Evolutionary conservation across 257 asterid genomes (phyloP).

Genomic region (Forsythia viridissima): DNA sequence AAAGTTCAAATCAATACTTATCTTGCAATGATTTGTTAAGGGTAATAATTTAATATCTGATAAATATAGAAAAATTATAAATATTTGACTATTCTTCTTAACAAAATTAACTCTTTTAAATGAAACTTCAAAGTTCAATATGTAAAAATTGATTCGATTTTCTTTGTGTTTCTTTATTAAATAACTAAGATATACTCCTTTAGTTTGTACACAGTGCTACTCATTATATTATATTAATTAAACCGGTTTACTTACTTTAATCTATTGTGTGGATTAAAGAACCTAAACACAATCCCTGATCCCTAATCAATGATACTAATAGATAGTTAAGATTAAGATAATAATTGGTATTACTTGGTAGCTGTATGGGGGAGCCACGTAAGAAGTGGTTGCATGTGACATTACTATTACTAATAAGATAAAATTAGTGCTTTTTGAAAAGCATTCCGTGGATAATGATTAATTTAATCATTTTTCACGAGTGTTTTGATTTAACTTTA

Average conservation of each 20-base stretch:
- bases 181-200: no score
- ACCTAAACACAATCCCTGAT: background rate
- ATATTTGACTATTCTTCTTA: no score
- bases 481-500: background rate
- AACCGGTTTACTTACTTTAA: background rate
- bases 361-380: conserved; percentile 10
- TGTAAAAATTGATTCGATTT: no score
- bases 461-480: conserved; percentile 10
- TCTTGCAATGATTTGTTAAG: no score
- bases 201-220: background rate
- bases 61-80: no score
- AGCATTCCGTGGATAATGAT: background rate
- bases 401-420: background rate
- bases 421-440: conserved; percentile 11
- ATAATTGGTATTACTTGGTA: background rate
- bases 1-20: no score
- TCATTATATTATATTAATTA: no score
- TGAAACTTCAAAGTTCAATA: no score
- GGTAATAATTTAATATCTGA: no score
- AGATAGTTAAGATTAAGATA: background rate
- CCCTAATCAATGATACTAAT: background rate
- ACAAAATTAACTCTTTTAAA: no score
- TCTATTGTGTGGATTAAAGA: background rate
- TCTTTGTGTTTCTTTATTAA: no score
- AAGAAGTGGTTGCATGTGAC: background rate